A percentile compares a stretch with the other conserved stretches of the same genome.
Conservation (phyloP, 164 flowering plant species). For the Tinospora cordifolia region DNA sequence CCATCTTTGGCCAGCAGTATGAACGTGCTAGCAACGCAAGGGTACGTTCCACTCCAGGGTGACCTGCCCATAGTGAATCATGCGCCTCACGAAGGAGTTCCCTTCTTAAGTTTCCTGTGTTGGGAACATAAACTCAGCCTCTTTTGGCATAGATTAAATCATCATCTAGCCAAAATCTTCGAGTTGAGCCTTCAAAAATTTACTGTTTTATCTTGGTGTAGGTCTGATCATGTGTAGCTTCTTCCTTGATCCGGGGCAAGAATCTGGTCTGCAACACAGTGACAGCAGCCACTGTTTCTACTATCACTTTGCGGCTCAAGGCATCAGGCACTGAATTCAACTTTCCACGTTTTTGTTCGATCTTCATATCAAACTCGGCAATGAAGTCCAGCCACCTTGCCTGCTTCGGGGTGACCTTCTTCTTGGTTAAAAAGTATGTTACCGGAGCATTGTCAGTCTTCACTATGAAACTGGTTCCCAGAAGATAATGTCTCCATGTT, state of each 20-base stretch:
- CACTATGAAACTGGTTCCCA: no score
- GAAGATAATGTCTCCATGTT: no score
- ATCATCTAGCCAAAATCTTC: background rate
- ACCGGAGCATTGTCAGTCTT: no score
- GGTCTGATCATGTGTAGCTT: background rate
- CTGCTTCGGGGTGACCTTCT: no score
- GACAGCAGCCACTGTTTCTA: background rate
- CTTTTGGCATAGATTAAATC: constrained; percentile 4
- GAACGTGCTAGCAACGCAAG: constrained; percentile 1
- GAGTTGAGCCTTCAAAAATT: background rate
- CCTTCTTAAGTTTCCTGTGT: no score
- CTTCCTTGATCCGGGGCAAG: background rate
- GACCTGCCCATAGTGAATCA: constrained; percentile 4
- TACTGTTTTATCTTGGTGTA: background rate
- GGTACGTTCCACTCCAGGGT: constrained; percentile 16
- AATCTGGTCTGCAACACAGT: background rate
- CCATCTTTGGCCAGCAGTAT: constrained; percentile 14
- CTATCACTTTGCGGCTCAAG: constrained; percentile 9
- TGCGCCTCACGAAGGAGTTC: constrained; percentile 16
- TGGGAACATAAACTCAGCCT: constrained; percentile 1
- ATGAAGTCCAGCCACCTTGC: no score
- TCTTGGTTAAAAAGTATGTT: no score
- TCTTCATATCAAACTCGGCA: no score
- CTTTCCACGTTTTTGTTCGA: no score
- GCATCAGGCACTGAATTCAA: no score